Percentiles rank a stretch among this genome's conserved stretches.
Evolutionary conservation across 345 rosid genomes (phyloP).

Genomic region (Acer campestre): DNA sequence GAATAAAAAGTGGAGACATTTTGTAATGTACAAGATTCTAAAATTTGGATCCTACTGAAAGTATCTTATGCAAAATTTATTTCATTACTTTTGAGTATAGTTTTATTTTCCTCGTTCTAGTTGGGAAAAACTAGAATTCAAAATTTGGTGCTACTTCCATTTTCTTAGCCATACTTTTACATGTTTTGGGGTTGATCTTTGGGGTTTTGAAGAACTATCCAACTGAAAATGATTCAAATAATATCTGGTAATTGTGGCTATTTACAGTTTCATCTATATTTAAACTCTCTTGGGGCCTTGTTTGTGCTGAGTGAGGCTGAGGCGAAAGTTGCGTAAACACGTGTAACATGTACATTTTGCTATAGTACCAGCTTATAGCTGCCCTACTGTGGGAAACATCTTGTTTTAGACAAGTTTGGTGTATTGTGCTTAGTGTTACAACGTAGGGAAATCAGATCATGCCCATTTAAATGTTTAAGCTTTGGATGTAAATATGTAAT

Average conservation of each 20-base stretch:
- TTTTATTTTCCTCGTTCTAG: not conserved
- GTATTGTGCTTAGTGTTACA: no score
- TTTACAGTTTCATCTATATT: slow-evolving; percentile 44
- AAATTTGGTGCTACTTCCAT: not conserved
- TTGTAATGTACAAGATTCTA: not conserved
- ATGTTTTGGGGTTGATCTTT: not conserved
- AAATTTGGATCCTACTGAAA: no score
- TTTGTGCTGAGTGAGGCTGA: not conserved
- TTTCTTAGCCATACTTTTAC: not conserved
- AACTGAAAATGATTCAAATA: slow-evolving; percentile 6
- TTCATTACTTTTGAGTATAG: not conserved
- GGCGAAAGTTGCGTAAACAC: not conserved
- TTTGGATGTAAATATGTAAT: not conserved
- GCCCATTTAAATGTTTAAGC: not conserved
- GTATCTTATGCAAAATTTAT: no score
- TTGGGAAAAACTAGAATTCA: not conserved
- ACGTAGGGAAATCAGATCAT: no score
- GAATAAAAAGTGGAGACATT: not conserved
- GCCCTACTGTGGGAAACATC: not conserved
- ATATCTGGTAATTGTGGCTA: not conserved
- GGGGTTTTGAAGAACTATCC: not conserved
- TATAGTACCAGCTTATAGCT: not conserved
- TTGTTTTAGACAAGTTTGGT: not conserved
- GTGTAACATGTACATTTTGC: not conserved
- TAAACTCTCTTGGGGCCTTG: slow-evolving; percentile 25